phyloP scores from a whole-genome alignment of 805 yeast species.

The Starmerella riodocensis region DNA sequence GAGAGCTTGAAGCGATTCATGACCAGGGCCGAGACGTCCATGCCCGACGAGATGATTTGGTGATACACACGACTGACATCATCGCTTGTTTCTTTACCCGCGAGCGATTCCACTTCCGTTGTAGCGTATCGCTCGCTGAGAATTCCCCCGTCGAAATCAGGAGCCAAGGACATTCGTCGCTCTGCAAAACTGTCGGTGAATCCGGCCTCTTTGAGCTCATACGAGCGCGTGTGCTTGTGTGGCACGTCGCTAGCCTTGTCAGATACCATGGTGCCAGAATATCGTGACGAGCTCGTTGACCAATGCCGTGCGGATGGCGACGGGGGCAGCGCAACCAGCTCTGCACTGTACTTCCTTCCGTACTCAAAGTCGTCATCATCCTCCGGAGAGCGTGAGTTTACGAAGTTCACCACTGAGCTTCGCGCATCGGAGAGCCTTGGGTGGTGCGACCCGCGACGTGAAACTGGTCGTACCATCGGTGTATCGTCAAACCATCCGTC shows the following conservation, averaged over 20 bases:
- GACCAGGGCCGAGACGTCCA: slow-evolving; percentile 11
- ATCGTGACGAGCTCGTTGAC: not conserved
- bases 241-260: not conserved
- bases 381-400: slow-evolving; percentile 12
- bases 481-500: too few relatives aligned
- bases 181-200: slow-evolving; percentile 8
- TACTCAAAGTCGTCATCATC: slow-evolving; percentile 11
- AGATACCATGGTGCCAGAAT: not conserved
- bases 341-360: slow-evolving; percentile 4
- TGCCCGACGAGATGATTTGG: slow-evolving; percentile 10
- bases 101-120: not conserved
- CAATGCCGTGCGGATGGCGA: not conserved
- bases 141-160: slow-evolving; percentile 8
- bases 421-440: not conserved
- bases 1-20: slow-evolving; percentile 6
- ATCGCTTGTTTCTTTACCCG: too few relatives aligned
- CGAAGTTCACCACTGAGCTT: slow-evolving; percentile 6
- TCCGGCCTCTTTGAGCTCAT: slow-evolving; percentile 10
- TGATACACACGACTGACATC: too few relatives aligned
- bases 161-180: slow-evolving; percentile 6
- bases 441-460: too few relatives aligned
- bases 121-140: not conserved
- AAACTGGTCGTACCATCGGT: too few relatives aligned
- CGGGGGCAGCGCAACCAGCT: not conserved
- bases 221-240: not conserved